A percentile compares a stretch with the other conserved stretches of the same genome.
phyloP scores from a whole-genome alignment of 441 rosid genomes.

The Flueggea neowawraea region DNA sequence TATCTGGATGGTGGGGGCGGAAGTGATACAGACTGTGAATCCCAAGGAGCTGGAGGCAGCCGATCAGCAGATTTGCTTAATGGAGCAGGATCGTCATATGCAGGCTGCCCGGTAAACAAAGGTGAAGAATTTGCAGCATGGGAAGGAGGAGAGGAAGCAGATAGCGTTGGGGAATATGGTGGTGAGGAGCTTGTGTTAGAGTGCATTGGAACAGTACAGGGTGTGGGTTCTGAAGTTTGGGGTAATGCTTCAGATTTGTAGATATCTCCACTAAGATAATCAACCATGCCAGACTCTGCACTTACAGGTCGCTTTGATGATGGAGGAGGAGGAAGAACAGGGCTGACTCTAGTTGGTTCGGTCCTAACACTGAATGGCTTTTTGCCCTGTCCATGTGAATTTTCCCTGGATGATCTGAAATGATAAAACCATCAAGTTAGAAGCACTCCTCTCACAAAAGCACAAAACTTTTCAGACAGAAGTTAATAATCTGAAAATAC shows the following conservation, averaged over 20 bases:
- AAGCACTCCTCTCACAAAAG: background rate
- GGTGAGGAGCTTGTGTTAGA: constrained; percentile 34
- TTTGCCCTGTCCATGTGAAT: constrained; percentile 41
- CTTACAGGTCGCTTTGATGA: constrained; percentile 61
- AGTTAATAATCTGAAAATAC: too few relatives aligned
- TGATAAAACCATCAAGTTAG: constrained; percentile 9
- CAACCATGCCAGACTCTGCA: constrained; percentile 44
- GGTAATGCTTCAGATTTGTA: constrained; percentile 56
- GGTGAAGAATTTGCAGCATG: constrained; percentile 33
- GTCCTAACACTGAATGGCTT: constrained; percentile 36
- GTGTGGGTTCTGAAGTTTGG: constrained; percentile 28
- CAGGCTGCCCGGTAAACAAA: constrained; percentile 38
- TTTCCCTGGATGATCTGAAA: constrained; percentile 74
- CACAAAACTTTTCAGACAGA: background rate
- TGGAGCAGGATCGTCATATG: constrained; percentile 52
- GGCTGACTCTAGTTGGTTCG: constrained; percentile 37
- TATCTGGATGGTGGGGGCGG: constrained; percentile 77
- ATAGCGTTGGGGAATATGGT: constrained; percentile 32
- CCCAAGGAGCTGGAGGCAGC: constrained; percentile 83
- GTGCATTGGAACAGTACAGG: constrained; percentile 28
- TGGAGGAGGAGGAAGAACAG: constrained; percentile 88
- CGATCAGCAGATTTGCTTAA: constrained; percentile 44
- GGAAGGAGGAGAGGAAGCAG: constrained; percentile 33
- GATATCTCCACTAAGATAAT: constrained; percentile 88
- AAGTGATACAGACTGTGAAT: constrained; percentile 37